phyloP scores from a whole-genome alignment of 2,329 filamentous ascomycete genomes.

The Apiospora sp. region DNA sequence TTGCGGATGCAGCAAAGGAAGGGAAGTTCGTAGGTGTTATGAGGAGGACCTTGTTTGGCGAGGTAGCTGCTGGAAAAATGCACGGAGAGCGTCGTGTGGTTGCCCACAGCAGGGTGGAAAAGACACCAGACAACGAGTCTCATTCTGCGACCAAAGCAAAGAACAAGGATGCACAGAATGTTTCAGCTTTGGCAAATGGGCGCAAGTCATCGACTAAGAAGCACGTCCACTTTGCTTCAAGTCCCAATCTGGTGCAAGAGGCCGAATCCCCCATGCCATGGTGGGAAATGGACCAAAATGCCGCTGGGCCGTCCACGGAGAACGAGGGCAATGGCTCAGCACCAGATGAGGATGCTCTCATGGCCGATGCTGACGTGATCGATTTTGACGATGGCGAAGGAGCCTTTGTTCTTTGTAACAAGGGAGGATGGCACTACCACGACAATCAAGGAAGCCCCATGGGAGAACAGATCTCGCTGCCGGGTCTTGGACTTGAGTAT shows the following conservation, averaged over 20 bases:
- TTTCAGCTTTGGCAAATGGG: neutral
- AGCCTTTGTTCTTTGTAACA: neutral
- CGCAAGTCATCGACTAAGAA: neutral
- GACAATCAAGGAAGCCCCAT: neutral
- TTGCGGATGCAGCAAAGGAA: neutral
- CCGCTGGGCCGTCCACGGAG: neutral
- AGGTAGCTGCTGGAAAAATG: neutral
- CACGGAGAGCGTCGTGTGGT: neutral
- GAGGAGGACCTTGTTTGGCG: slow-evolving; percentile 1
- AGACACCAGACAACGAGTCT: neutral
- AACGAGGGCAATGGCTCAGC: neutral
- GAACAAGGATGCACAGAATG: neutral
- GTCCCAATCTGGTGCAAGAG: neutral
- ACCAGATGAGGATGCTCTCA: neutral
- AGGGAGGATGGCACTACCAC: slow-evolving; percentile 8
- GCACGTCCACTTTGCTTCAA: neutral
- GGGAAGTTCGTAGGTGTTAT: neutral
- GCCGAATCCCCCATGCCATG: neutral
- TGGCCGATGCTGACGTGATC: slow-evolving; percentile 8
- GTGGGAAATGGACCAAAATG: neutral
- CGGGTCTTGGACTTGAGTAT: neutral
- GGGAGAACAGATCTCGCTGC: neutral
- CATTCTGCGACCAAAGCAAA: neutral
- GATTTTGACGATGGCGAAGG: neutral
- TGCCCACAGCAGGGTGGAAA: neutral